phyloP scores from a whole-genome alignment of 495 filamentous ascomycete genomes.

The Letharia lupina region DNA sequence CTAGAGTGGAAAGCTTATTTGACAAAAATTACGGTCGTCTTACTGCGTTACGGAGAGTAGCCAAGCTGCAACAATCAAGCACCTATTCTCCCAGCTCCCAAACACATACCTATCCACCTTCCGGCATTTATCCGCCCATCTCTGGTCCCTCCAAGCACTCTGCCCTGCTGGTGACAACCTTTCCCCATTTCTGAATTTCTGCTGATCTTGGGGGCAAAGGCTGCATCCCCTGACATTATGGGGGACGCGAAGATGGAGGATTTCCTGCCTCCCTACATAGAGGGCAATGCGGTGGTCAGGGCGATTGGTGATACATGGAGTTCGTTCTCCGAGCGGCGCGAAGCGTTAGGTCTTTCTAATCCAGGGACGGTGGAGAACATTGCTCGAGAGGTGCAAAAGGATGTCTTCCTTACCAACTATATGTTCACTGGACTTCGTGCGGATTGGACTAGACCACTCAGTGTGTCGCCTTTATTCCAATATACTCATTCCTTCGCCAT shows the following conservation, averaged over 20 bases:
- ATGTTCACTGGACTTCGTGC: conserved; percentile 93
- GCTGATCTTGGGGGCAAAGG: background rate
- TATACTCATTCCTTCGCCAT: conserved; percentile 93
- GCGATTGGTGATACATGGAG: conserved; percentile 68
- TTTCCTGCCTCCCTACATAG: conserved; percentile 50
- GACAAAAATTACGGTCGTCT: background rate
- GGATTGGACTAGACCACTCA: conserved; percentile 91
- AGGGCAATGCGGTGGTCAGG: conserved; percentile 60
- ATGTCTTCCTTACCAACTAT: conserved; percentile 88
- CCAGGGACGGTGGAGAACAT: conserved; percentile 90
- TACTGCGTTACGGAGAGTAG: background rate
- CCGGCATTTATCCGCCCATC: background rate
- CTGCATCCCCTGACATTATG: conserved; percentile 21
- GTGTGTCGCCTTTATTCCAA: conserved; percentile 88
- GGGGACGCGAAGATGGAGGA: conserved; percentile 42
- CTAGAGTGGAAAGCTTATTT: background rate
- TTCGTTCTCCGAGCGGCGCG: conserved; percentile 77
- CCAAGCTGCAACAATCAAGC: background rate
- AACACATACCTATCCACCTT: background rate
- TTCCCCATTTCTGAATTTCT: background rate
- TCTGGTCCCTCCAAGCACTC: background rate
- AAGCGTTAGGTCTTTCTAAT: conserved; percentile 78
- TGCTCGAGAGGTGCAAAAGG: conserved; percentile 83
- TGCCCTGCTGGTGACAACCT: conserved; percentile 34
- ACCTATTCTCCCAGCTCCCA: background rate